Percentiles rank a stretch among this genome's conserved stretches.
phyloP scores from a whole-genome alignment of 1,139 yeast genomes.

The Komagataea norvegica region DNA sequence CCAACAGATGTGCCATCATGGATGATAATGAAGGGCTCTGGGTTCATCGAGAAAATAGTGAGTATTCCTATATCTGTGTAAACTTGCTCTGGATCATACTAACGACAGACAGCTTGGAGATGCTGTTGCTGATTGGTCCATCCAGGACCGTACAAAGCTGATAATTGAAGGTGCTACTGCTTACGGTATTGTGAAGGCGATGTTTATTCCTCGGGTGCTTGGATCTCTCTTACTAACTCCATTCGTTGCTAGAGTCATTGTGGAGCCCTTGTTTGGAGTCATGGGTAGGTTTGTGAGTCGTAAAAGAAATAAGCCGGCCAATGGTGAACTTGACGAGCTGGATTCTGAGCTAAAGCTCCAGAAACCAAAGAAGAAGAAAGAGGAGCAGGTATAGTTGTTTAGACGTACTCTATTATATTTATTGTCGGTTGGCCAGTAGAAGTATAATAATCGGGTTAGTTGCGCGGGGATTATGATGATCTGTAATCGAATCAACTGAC shows the following conservation, averaged over 20 bases:
- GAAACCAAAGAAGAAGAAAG: constrained; percentile 1
- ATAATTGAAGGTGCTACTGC: constrained; percentile 86
- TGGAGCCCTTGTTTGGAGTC: constrained; percentile 40
- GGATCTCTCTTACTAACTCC: constrained; percentile 61
- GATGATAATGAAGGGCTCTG: constrained; percentile 58
- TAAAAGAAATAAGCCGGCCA: constrained; percentile 18
- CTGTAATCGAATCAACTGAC: no score
- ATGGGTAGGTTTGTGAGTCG: constrained; percentile 20
- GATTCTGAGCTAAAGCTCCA: constrained; percentile 29
- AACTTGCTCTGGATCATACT: constrained; percentile 3
- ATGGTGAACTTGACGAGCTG: constrained; percentile 4
- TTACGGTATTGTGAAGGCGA: constrained; percentile 67
- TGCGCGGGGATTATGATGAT: no score
- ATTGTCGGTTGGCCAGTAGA: no score
- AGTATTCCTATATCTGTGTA: constrained; percentile 10
- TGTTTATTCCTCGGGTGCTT: constrained; percentile 56
- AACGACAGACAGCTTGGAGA: constrained; percentile 25
- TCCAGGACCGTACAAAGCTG: constrained; percentile 51
- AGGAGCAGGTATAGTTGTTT: no score
- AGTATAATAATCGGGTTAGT: no score
- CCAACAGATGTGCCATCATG: constrained; percentile 63
- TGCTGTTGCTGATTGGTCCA: constrained; percentile 32
- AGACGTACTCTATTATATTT: no score
- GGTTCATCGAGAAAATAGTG: constrained; percentile 48
- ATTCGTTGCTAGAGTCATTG: constrained; percentile 55